A percentile compares a stretch with the other conserved stretches of the same genome.
These are phyloP conservation scores for Yamadazyma friedrichii DNA, from an alignment of 1,139 yeast species.

Conservation along the genomic window DNA sequence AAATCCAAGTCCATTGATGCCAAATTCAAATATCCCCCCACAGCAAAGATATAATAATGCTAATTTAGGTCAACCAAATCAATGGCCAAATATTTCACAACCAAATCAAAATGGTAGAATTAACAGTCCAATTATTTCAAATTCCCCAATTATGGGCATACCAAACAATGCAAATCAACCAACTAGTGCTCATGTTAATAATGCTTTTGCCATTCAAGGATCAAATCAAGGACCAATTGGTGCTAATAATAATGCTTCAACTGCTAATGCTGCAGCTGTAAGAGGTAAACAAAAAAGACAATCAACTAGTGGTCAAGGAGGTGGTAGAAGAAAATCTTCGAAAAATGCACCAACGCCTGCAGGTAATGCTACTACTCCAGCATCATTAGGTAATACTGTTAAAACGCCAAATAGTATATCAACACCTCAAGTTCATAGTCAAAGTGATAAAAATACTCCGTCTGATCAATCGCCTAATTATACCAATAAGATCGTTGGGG, in stretches of 20 bases:
- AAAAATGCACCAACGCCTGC: constrained; percentile 32
- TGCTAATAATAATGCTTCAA: neutral
- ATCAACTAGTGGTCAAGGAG: constrained; percentile 16
- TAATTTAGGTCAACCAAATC: constrained; percentile 20
- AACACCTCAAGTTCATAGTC: constrained; percentile 40
- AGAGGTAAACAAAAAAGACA: constrained; percentile 18
- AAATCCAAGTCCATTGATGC: constrained; percentile 10
- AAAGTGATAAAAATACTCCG: constrained; percentile 45
- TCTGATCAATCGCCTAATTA: constrained; percentile 38
- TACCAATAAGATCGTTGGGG: constrained; percentile 14
- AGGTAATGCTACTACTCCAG: constrained; percentile 41
- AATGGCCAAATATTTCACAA: constrained; percentile 23
- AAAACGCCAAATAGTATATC: constrained; percentile 47
- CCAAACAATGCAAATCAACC: constrained; percentile 11
- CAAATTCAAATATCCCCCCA: constrained; percentile 4
- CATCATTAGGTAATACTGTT: constrained; percentile 37
- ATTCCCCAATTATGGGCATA: constrained; percentile 15
- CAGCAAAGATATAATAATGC: constrained; percentile 4
- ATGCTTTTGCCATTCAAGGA: no score
- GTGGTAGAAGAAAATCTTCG: constrained; percentile 27
- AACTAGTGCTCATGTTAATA: no score
- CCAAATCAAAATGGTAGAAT: constrained; percentile 13
- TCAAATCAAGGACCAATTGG: no score
- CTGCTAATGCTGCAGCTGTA: constrained; percentile 12
- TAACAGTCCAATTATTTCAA: constrained; percentile 13